Conservation (phyloP, 2,329 filamentous ascomycete species). For the Fusarium marasasianum region DNA sequence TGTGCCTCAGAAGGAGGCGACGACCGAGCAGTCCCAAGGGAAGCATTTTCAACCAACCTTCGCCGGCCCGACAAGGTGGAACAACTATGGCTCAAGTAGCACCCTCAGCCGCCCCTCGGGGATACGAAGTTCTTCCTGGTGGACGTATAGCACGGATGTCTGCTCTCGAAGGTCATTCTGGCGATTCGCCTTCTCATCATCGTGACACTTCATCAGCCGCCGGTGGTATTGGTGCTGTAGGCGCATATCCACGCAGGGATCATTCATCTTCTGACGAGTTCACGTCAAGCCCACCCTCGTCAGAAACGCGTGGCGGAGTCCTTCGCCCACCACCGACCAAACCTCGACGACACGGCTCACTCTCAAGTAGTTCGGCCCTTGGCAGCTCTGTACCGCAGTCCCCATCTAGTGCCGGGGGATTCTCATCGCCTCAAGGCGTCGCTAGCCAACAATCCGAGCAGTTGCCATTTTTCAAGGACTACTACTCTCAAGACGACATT, state of each 20-base stretch:
- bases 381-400: slow-evolving; percentile 77
- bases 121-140: slow-evolving; percentile 81
- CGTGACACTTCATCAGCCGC: slow-evolving; percentile 52
- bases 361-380: slow-evolving; percentile 85
- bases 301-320: slow-evolving; percentile 65
- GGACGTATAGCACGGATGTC: slow-evolving; percentile 96
- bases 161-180: slow-evolving; percentile 81
- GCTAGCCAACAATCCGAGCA: slow-evolving; percentile 95
- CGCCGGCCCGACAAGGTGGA: slow-evolving; percentile 68
- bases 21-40: slow-evolving; percentile 70
- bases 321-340: slow-evolving; percentile 67
- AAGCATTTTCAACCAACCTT: slow-evolving; percentile 90
- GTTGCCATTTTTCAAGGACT: slow-evolving; percentile 96
- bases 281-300: slow-evolving; percentile 73
- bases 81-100: slow-evolving; percentile 51
- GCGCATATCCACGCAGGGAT: slow-evolving; percentile 60
- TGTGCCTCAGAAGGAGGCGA: slow-evolving; percentile 67
- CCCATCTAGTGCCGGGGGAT: slow-evolving; percentile 75
- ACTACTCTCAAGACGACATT: slow-evolving; percentile 97
- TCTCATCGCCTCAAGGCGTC: slow-evolving; percentile 85
- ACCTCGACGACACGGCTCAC: slow-evolving; percentile 81
- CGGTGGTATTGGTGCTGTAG: slow-evolving; percentile 54
- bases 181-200: slow-evolving; percentile 66
- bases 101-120: slow-evolving; percentile 52
- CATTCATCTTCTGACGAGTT: slow-evolving; percentile 78